Evolutionary conservation across 768 basidiomycete species (phyloP), one percentile per base, ranked within the genome.

Genomic region (Clitopilus hobsonii): DNA sequence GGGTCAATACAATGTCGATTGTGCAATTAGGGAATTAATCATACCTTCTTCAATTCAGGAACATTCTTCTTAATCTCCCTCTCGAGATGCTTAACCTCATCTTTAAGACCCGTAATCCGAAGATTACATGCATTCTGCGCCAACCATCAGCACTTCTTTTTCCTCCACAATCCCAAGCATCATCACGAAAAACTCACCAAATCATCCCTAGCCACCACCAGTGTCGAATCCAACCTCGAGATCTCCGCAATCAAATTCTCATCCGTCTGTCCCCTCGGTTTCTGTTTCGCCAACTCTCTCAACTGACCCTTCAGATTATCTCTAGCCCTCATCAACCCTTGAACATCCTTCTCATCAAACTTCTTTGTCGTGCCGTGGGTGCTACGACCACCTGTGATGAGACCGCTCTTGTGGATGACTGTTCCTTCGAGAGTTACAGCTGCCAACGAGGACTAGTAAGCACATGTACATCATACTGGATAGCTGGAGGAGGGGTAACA

Each of bases 391-490:
- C 97, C 97, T 28, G 97, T 99, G 66, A 99, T 98, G 48, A 96
- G 73, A 57, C 97, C 97, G 60, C 92, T 94, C 74, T 95, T 95
- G 70, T 99, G 97, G 48, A 99, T 98, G 57, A 99, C 76, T 2
- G 95, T 98, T 0, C 97, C 97, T 41, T 98, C 95, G 38, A 99
- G 75, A 0, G 97, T 97, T 20, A 99, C 97, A 56, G 95, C 97
- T 95, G 55, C 38, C 23, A 28, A 53, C 28, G 7, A 14, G 27
- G 28, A 3, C 24, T 30, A 10, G 25, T n/a, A n/a, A n/a, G n/a
- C n/a, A n/a, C 14, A 49, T 20, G 10, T 47, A 47, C 55, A 38
- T 51, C 18, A 22, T 18, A 23, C 1, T 24, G 16, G 20, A 5
- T 5, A 18, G n/a, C 49, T n/a, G 26, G 1, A 18, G 8, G 26